Percentiles rank a stretch among this genome's conserved stretches.
Conservation (phyloP, 73 alveolate genomes). For the Paramecium sexaurelia region DNA sequence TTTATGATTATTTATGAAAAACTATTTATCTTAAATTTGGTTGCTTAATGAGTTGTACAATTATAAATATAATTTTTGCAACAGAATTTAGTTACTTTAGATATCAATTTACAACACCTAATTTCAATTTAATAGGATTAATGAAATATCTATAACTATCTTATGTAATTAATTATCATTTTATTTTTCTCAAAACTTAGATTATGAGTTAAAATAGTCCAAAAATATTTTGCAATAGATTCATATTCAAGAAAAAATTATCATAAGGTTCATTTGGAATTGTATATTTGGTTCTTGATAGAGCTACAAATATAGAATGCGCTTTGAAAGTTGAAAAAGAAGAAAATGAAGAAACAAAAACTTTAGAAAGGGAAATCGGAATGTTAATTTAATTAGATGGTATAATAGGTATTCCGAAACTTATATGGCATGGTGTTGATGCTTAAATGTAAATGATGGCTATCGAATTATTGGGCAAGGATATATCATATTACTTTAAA, state of each 20-base stretch:
- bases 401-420: background rate
- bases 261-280: conserved; percentile 5
- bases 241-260: background rate
- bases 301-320: background rate
- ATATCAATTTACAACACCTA: background rate
- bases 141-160: background rate
- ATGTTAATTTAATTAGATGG: background rate
- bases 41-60: too few species aligned
- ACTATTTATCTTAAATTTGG: too few species aligned
- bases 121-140: background rate
- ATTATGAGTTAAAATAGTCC: background rate
- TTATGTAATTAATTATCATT: background rate
- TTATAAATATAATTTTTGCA: too few species aligned
- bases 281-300: background rate
- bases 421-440: background rate
- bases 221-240: background rate
- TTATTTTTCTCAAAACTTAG: background rate
- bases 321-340: conserved; percentile 1
- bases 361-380: background rate
- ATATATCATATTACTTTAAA: background rate
- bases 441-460: conserved; percentile 1
- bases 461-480: conserved; percentile 38
- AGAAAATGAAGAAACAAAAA: background rate
- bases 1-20: too few species aligned
- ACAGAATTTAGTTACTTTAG: background rate